These are phyloP conservation scores for Trichoderma gracile DNA, from an alignment of 2,329 filamentous ascomycete genomes.

Conservation along the genomic window DNA sequence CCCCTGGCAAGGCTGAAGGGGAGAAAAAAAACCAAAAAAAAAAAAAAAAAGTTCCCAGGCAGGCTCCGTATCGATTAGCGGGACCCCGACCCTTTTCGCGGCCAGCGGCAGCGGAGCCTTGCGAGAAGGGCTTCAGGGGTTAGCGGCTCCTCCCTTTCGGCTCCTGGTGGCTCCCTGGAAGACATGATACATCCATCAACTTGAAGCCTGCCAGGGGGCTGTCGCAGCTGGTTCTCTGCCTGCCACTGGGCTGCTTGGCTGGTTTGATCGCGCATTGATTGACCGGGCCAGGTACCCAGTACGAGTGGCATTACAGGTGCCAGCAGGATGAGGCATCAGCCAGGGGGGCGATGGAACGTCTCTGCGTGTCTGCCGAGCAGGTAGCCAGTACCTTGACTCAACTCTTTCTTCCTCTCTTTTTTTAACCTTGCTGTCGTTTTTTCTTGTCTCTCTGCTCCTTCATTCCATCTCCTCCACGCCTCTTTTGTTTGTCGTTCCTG, in stretches of 20 bases:
- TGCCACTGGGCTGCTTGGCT: not conserved
- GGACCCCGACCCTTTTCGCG: too few relatives aligned
- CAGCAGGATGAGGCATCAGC: conserved; percentile 22
- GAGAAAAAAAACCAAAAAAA: not conserved
- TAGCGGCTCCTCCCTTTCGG: too few relatives aligned
- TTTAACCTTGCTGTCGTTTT: not conserved
- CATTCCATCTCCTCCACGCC: conserved; percentile 2
- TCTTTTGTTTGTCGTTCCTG: not conserved
- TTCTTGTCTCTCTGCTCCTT: not conserved
- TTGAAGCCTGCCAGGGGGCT: not conserved
- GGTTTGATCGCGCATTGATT: conserved; percentile 8
- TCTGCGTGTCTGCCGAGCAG: conserved; percentile 2
- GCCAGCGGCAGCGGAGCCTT: not conserved
- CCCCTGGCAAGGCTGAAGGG: conserved; percentile 22
- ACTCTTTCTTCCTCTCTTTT: not conserved
- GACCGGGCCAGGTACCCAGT: not conserved
- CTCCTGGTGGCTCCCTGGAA: too few relatives aligned
- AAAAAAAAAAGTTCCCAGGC: not conserved
- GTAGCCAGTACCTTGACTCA: not conserved
- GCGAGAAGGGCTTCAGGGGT: too few relatives aligned
- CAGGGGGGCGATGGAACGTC: conserved; percentile 17
- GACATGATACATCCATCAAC: not conserved
- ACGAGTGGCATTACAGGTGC: conserved; percentile 7
- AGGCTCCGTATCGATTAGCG: not conserved
- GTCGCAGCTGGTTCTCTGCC: not conserved